A percentile compares a stretch with the other conserved stretches of the same genome.
These are phyloP conservation scores for Shiraia sp. DNA, from an alignment of 2,329 filamentous ascomycete species.

Conservation along the genomic window DNA sequence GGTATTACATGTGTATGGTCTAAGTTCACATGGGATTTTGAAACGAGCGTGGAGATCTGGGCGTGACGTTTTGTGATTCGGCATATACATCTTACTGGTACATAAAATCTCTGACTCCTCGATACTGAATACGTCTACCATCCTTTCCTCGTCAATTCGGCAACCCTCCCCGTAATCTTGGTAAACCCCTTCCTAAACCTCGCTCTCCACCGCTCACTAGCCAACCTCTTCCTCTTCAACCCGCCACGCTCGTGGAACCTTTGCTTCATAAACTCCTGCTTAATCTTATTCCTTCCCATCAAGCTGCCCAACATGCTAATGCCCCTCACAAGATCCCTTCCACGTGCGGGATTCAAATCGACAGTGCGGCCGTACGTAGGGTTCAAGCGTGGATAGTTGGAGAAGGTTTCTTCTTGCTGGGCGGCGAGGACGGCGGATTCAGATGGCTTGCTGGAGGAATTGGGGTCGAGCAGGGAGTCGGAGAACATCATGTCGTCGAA, in stretches of 20 bases:
- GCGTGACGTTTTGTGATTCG: not conserved
- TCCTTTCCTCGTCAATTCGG: conserved; percentile 74
- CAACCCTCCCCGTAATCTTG: conserved; percentile 65
- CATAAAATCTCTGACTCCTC: not conserved
- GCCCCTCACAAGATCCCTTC: conserved; percentile 54
- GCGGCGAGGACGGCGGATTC: conserved; percentile 13
- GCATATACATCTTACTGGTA: conserved; percentile 2
- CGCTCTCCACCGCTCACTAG: conserved; percentile 68
- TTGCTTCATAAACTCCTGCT: conserved; percentile 60
- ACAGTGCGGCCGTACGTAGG: conserved; percentile 48
- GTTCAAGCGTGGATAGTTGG: conserved; percentile 40
- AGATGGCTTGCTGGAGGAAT: conserved; percentile 21
- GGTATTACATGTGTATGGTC: too few relatives aligned
- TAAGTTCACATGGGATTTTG: too few relatives aligned
- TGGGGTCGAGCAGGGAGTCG: conserved; percentile 16
- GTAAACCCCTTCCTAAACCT: conserved; percentile 72
- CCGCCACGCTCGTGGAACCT: conserved; percentile 75
- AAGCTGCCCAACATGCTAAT: conserved; percentile 49
- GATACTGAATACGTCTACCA: conserved; percentile 60
- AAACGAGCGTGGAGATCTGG: too few relatives aligned
- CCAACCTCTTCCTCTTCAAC: conserved; percentile 75
- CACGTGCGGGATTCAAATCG: conserved; percentile 34
- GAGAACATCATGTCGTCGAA: conserved; percentile 26
- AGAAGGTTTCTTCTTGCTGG: conserved; percentile 25
- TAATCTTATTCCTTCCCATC: conserved; percentile 61